A percentile compares a stretch with the other conserved stretches of the same genome.
Conservation (phyloP, 1,139 yeast species). For the Lizanozyma gosingica region DNA sequence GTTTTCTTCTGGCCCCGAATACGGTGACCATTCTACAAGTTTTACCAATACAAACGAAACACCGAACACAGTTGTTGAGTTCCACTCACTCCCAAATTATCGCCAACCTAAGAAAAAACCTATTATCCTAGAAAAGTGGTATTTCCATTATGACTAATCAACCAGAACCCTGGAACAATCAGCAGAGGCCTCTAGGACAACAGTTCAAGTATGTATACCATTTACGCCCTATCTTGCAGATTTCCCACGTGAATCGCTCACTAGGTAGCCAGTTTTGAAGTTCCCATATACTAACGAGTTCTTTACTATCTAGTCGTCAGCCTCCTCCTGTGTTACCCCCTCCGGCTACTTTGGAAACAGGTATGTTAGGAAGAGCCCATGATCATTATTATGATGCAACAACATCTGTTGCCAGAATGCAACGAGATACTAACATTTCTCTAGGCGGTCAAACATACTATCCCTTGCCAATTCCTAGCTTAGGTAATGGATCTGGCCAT, state of each 20-base stretch:
- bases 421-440: conserved; percentile 5
- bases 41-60: too few species aligned
- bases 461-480: conserved; percentile 44
- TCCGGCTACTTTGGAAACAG: conserved; percentile 44
- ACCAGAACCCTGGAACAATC: conserved; percentile 38
- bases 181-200: conserved; percentile 38
- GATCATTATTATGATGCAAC: conserved; percentile 14
- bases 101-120: too few species aligned
- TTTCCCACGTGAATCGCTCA: neutral
- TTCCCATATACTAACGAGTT: too few species aligned
- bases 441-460: conserved; percentile 41
- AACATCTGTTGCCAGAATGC: conserved; percentile 17
- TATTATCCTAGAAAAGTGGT: too few species aligned
- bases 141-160: conserved; percentile 41
- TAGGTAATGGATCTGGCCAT: conserved; percentile 35
- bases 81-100: too few species aligned
- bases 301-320: conserved; percentile 27
- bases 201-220: conserved; percentile 40
- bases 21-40: too few species aligned
- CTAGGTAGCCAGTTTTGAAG: too few species aligned
- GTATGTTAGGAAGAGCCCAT: conserved; percentile 19
- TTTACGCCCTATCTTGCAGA: neutral
- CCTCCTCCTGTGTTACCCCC: conserved; percentile 50
- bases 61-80: too few species aligned
- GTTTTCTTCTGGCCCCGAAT: too few species aligned